A percentile compares a stretch with the other conserved stretches of the same genome.
phyloP scores from a whole-genome alignment of 495 filamentous ascomycete genomes.

The Beverwykella pulmonaria region DNA sequence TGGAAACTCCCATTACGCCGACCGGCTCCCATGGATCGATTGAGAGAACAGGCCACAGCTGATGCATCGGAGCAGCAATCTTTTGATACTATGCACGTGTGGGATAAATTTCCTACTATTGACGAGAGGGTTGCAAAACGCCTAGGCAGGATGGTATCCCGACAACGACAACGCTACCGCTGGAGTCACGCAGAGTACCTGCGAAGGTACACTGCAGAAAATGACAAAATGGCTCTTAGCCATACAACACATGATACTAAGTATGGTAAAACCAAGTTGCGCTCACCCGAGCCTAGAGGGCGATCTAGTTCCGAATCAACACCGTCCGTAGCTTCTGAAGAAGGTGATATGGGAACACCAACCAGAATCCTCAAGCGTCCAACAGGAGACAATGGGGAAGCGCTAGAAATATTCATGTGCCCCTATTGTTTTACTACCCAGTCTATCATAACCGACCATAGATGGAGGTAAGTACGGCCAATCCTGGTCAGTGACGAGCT shows the following conservation, averaged over 20 bases:
- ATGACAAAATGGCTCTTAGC: too few relatives aligned
- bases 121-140: conserved; percentile 4
- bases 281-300: background rate
- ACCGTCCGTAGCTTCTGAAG: conserved; percentile 1
- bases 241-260: too few relatives aligned
- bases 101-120: conserved; percentile 16
- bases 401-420: conserved; percentile 8
- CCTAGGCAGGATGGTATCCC: conserved; percentile 13
- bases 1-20: conserved; percentile 14
- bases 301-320: conserved; percentile 14
- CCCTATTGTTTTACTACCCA: conserved; percentile 14
- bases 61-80: conserved; percentile 7
- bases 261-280: too few relatives aligned
- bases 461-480: conserved; percentile 9
- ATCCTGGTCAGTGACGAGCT: background rate
- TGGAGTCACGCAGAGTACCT: background rate
- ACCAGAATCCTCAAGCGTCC: conserved; percentile 5
- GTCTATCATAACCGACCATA: background rate
- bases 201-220: background rate
- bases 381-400: conserved; percentile 2
- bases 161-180: conserved; percentile 14
- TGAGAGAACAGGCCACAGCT: background rate
- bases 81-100: conserved; percentile 17
- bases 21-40: conserved; percentile 12
- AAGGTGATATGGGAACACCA: background rate